phyloP scores from a whole-genome alignment of 192 early-diverging fungal genomes.

The Umbelopsis ramanniana region DNA sequence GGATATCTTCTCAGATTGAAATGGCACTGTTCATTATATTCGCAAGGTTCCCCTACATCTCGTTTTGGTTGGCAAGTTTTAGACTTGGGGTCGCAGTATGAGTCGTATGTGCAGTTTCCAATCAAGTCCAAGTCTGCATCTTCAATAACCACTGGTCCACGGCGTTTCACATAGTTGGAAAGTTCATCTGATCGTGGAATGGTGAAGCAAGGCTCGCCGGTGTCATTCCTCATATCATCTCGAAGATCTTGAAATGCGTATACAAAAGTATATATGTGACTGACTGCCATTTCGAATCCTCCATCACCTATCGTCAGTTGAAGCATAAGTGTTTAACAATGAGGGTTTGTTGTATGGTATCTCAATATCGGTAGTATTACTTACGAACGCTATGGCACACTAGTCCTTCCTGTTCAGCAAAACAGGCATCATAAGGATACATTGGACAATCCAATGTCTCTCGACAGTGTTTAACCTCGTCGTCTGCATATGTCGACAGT shows the following conservation, averaged over 20 bases:
- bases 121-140: slow-evolving; percentile 32
- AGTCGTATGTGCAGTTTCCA: slow-evolving; percentile 40
- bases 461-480: slow-evolving; percentile 22
- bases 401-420: slow-evolving; percentile 31
- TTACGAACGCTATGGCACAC: slow-evolving; percentile 32
- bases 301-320: slow-evolving; percentile 3
- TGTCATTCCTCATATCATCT: slow-evolving; percentile 28
- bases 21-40: slow-evolving; percentile 37
- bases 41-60: slow-evolving; percentile 27
- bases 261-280: slow-evolving; percentile 23
- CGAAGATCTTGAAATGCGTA: slow-evolving; percentile 21
- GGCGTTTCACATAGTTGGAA: slow-evolving; percentile 32
- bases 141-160: slow-evolving; percentile 36
- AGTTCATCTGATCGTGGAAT: slow-evolving; percentile 36
- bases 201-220: slow-evolving; percentile 31
- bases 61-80: slow-evolving; percentile 42
- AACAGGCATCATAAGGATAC: slow-evolving; percentile 41
- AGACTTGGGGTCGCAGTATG: slow-evolving; percentile 35
- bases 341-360: not conserved
- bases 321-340: not conserved
- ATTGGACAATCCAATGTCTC: slow-evolving; percentile 37
- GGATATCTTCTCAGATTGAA: slow-evolving; percentile 29
- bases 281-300: slow-evolving; percentile 36
- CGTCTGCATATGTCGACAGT: not conserved
- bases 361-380: not conserved